Conservation (phyloP, 2,329 filamentous ascomycete species). For the Epichloe uncinata region DNA sequence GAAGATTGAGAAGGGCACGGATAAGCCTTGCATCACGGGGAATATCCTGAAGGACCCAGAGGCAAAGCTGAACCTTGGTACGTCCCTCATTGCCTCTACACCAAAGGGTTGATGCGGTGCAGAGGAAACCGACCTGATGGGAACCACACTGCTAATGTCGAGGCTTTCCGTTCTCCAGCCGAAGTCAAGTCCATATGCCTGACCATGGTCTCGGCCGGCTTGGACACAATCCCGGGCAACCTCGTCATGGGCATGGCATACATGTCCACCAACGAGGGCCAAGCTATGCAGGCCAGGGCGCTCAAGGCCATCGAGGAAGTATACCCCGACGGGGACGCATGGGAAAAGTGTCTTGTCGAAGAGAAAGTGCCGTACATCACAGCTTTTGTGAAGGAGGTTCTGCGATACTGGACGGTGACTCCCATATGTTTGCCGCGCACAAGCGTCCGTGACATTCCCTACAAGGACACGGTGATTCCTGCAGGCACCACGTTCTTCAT, state of each 20-base stretch:
- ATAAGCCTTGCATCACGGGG: no score
- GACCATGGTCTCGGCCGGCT: constrained; percentile 68
- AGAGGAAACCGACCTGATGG: no score
- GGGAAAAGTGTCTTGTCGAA: constrained; percentile 57
- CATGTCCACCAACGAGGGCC: constrained; percentile 53
- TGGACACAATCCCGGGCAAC: constrained; percentile 71
- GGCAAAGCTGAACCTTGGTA: no score
- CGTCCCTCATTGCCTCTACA: no score
- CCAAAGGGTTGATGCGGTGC: no score
- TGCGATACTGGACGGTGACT: constrained; percentile 69
- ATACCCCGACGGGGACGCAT: constrained; percentile 64
- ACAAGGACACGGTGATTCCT: constrained; percentile 53
- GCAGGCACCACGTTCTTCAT: constrained; percentile 70
- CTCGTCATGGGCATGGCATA: constrained; percentile 70
- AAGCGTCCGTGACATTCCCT: constrained; percentile 59
- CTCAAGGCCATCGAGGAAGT: constrained; percentile 56
- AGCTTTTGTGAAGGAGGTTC: constrained; percentile 63
- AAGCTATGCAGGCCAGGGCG: constrained; percentile 55
- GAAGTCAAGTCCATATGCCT: constrained; percentile 72
- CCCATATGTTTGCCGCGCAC: constrained; percentile 64
- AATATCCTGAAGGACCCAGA: no score
- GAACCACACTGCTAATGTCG: neutral
- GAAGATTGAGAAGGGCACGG: no score
- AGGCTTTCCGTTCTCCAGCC: constrained; percentile 26
- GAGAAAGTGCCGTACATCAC: constrained; percentile 68